A percentile compares a stretch with the other conserved stretches of the same genome.
Evolutionary conservation across 768 basidiomycete species (phyloP).

Genomic region (Tylopilus felleus): DNA sequence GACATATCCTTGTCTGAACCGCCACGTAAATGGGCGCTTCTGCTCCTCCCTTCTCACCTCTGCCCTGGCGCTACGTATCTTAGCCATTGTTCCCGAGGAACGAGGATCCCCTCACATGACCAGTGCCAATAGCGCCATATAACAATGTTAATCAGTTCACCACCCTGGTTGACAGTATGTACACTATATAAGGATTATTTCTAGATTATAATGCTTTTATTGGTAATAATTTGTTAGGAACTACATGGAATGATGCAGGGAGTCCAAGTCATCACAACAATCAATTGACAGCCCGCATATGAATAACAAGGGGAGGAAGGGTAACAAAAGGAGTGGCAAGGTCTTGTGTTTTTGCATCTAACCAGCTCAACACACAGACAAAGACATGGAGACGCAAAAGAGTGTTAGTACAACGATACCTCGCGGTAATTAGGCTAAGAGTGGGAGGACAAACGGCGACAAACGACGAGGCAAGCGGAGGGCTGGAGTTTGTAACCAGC

Average conservation of each 20-base stretch:
- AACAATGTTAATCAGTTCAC: no score
- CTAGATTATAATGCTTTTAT: neutral
- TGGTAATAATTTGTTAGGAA: neutral
- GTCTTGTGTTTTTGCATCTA: conserved; percentile 14
- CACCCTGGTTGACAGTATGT: no score
- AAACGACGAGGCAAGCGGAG: no score
- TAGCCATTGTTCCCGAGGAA: no score
- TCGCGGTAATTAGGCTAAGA: conserved; percentile 12
- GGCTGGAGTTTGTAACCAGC: conserved; percentile 10
- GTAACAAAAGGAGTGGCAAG: conserved; percentile 7
- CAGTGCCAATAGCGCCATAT: no score
- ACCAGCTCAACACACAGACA: conserved; percentile 10
- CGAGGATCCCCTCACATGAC: no score
- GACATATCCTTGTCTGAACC: neutral
- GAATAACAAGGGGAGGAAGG: neutral
- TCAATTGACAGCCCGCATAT: neutral
- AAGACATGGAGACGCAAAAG: conserved; percentile 16
- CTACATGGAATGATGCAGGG: neutral
- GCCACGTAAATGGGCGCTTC: neutral
- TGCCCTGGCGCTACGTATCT: no score
- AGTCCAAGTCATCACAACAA: neutral
- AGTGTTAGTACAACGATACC: conserved; percentile 26
- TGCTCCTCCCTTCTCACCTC: neutral
- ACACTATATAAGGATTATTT: no score
- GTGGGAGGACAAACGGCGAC: conserved; percentile 6